Percentiles rank a stretch among this genome's conserved stretches.
Conservation (phyloP, 169 alveolate genomes). For the Plasmodium berghei region DNA sequence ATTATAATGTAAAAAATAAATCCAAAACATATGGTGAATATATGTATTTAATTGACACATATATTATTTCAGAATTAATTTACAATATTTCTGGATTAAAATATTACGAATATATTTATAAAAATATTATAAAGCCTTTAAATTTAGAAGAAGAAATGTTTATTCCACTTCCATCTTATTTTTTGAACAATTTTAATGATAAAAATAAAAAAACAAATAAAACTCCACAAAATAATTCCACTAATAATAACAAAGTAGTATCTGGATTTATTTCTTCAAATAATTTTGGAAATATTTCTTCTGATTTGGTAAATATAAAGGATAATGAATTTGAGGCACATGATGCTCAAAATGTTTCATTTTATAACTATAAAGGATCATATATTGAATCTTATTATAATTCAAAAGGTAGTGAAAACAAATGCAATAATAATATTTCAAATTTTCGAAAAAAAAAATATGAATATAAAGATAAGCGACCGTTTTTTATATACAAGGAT, state of each 20-base stretch:
- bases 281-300: too few relatives aligned
- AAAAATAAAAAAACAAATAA: constrained; percentile 20
- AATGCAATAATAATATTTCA: not conserved
- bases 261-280: too few relatives aligned
- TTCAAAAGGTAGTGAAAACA: not conserved
- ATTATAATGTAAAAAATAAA: constrained; percentile 10
- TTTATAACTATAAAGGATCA: too few relatives aligned
- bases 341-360: too few relatives aligned
- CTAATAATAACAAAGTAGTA: not conserved
- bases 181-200: constrained; percentile 20
- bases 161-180: constrained; percentile 48
- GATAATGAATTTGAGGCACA: too few relatives aligned
- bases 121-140: constrained; percentile 58
- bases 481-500: not conserved
- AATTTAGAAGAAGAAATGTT: constrained; percentile 60
- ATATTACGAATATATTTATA: constrained; percentile 58
- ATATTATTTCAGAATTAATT: constrained; percentile 52
- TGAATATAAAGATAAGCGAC: not conserved
- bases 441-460: constrained; percentile 28
- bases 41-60: constrained; percentile 55
- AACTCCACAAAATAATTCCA: not conserved
- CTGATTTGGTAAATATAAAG: too few relatives aligned
- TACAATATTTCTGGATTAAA: constrained; percentile 53
- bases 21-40: constrained; percentile 38
- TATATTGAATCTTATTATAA: not conserved